phyloP scores from a whole-genome alignment of 768 basidiomycete genomes.

The Agrocybe praecox region DNA sequence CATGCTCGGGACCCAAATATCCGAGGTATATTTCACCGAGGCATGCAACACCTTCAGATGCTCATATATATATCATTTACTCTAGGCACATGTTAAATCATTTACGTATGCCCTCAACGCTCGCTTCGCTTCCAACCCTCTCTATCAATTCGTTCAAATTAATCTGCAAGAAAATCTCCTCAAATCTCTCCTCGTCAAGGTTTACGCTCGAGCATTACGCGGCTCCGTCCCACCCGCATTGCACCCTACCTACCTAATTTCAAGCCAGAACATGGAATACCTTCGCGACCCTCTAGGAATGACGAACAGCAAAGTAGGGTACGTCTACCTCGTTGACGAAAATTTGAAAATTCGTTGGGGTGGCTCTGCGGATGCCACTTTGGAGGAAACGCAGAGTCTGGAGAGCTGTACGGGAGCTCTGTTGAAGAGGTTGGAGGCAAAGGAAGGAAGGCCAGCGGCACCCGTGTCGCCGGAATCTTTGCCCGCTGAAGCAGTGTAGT shows the following conservation, averaged over 20 bases:
- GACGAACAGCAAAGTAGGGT: conserved; percentile 89
- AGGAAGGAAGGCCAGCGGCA: not conserved
- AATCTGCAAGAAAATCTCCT: conserved; percentile 95
- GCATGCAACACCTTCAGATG: not conserved
- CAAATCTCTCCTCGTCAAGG: conserved; percentile 85
- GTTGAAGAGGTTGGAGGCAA: conserved; percentile 55
- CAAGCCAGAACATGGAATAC: conserved; percentile 85
- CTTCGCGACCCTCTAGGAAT: conserved; percentile 84
- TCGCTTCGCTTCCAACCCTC: conserved; percentile 53
- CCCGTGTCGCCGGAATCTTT: too few species aligned
- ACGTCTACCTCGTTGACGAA: conserved; percentile 89
- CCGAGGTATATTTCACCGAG: conserved; percentile 62
- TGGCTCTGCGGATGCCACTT: conserved; percentile 81
- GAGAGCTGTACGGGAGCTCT: conserved; percentile 72
- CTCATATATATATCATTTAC: not conserved
- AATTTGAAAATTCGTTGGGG: conserved; percentile 90
- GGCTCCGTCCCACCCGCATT: conserved; percentile 61
- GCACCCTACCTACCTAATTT: conserved; percentile 77
- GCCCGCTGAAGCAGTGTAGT: too few species aligned
- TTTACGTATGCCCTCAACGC: conserved; percentile 62
- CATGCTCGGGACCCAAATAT: conserved; percentile 85
- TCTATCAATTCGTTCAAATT: conserved; percentile 79
- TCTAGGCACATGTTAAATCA: conserved; percentile 75
- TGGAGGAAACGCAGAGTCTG: conserved; percentile 70
- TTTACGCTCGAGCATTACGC: conserved; percentile 80